phyloP scores from a whole-genome alignment of 805 yeast genomes.

The Candida tammaniensis region DNA sequence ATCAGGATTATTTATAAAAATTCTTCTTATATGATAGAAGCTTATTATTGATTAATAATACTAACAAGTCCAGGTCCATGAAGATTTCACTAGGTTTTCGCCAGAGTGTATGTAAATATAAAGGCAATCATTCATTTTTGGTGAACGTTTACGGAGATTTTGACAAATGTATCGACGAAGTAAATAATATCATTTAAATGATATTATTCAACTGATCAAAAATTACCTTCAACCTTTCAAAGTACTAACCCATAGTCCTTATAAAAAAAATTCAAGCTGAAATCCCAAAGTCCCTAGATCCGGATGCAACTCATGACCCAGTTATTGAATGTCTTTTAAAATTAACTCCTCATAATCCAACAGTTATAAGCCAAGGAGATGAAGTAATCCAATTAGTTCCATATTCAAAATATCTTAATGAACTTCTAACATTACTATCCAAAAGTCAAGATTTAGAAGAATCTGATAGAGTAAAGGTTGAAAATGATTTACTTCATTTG shows the following conservation, averaged over 20 bases:
- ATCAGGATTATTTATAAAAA: too few species aligned
- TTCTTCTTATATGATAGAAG: too few species aligned
- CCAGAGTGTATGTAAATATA: slow-evolving; percentile 6
- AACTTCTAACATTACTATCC: slow-evolving; percentile 27
- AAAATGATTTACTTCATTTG: slow-evolving; percentile 17
- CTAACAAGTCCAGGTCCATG: slow-evolving; percentile 1
- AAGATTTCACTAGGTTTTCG: slow-evolving; percentile 1
- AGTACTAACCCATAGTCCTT: slow-evolving; percentile 4
- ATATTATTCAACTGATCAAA: too few species aligned
- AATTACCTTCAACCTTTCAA: background rate
- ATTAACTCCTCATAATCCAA: slow-evolving; percentile 23
- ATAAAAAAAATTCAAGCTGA: slow-evolving; percentile 1
- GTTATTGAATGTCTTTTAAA: slow-evolving; percentile 30
- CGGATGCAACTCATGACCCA: slow-evolving; percentile 21
- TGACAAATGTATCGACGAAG: too few species aligned
- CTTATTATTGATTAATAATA: too few species aligned
- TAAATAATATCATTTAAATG: too few species aligned
- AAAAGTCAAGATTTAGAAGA: slow-evolving; percentile 20
- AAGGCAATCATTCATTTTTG: too few species aligned
- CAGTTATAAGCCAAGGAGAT: background rate
- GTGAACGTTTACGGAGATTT: too few species aligned
- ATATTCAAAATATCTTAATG: slow-evolving; percentile 31
- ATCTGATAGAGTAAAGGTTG: slow-evolving; percentile 25
- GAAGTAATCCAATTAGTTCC: slow-evolving; percentile 16
- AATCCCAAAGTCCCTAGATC: background rate